These are phyloP conservation scores for Centella asiatica DNA, from an alignment of 129 eudicot species.

Conservation along the genomic window DNA sequence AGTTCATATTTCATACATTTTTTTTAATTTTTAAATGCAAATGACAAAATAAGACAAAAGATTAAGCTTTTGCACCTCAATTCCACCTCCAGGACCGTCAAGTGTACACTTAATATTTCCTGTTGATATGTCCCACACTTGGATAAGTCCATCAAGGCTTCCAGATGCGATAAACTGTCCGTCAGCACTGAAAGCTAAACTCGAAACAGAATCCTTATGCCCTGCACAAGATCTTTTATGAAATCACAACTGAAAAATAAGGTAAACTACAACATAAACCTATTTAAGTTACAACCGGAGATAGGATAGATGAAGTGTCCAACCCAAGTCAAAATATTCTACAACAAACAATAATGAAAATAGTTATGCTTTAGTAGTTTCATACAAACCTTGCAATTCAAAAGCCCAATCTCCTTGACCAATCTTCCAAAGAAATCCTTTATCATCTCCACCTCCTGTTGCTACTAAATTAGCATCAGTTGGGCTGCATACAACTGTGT, in stretches of 20 bases:
- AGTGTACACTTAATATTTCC: slow-evolving; percentile 54
- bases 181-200: slow-evolving; percentile 73
- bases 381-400: slow-evolving; percentile 63
- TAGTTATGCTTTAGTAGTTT: neutral
- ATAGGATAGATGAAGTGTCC: neutral
- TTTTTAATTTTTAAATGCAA: neutral
- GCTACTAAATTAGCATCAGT: slow-evolving; percentile 78
- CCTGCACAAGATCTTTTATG: slow-evolving; percentile 35
- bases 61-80: slow-evolving; percentile 49
- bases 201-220: slow-evolving; percentile 69
- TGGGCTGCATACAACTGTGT: slow-evolving; percentile 88
- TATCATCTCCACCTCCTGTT: slow-evolving; percentile 98
- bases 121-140: slow-evolving; percentile 67
- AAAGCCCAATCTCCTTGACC: slow-evolving; percentile 90
- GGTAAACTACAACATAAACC: neutral
- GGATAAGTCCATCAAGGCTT: slow-evolving; percentile 70
- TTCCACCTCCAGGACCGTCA: slow-evolving; percentile 78
- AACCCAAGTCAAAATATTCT: neutral
- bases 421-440: slow-evolving; percentile 82
- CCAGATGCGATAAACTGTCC: slow-evolving; percentile 91
- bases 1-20: slow-evolving; percentile 16
- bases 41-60: neutral
- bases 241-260: neutral
- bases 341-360: neutral
- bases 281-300: neutral